Conservation (phyloP, 805 yeast genomes). For the Wickerhamiella musiphila region DNA sequence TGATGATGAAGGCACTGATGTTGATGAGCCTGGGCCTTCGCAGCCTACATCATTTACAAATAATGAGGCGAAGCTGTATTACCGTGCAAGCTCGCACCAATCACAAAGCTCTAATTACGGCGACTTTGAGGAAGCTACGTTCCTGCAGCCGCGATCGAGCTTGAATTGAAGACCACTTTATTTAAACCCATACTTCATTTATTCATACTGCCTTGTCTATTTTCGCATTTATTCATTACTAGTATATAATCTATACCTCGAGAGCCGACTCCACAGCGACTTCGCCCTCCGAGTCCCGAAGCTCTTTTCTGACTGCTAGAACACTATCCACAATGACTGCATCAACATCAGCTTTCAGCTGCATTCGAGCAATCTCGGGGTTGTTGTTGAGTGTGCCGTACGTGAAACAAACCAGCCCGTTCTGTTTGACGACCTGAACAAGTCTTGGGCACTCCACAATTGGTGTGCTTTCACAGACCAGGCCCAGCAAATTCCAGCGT, state of each 20-base stretch:
- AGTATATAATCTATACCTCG: too few relatives aligned
- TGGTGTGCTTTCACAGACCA: constrained; percentile 78
- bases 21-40: constrained; percentile 9
- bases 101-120: constrained; percentile 7
- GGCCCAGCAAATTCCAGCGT: constrained; percentile 80
- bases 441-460: constrained; percentile 79
- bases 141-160: constrained; percentile 15
- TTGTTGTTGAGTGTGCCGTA: constrained; percentile 74
- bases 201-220: too few relatives aligned
- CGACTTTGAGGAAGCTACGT: constrained; percentile 19
- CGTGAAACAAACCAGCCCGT: constrained; percentile 84
- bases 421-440: constrained; percentile 76
- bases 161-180: too few relatives aligned
- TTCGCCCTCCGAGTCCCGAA: constrained; percentile 22
- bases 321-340: constrained; percentile 97
- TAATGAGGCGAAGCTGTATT: constrained; percentile 6
- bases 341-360: constrained; percentile 88
- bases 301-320: constrained; percentile 75
- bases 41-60: constrained; percentile 1
- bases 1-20: constrained; percentile 16
- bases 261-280: too few relatives aligned
- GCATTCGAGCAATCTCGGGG: constrained; percentile 67
- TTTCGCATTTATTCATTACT: too few relatives aligned
- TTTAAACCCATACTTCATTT: too few relatives aligned
- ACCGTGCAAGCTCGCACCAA: constrained; percentile 6